Percentiles rank a stretch among this genome's conserved stretches.
Evolutionary conservation across 2,329 filamentous ascomycete genomes (phyloP).

Genomic region (Fusarium domesticum): DNA sequence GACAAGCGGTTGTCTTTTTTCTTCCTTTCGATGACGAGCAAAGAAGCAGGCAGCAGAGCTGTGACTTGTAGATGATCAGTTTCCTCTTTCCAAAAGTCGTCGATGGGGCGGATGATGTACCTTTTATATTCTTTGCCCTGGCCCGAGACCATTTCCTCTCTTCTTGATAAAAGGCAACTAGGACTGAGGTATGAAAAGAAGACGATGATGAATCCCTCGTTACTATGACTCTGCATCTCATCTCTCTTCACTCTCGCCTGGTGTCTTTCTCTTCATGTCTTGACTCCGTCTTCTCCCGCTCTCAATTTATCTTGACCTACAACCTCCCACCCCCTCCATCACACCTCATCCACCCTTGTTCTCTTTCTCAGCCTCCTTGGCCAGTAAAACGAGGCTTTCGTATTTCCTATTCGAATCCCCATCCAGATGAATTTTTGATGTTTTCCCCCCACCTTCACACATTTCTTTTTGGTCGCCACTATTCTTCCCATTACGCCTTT

Average conservation of each 20-base stretch:
- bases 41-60: constrained; percentile 7
- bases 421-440: not conserved
- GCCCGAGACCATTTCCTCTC: constrained; percentile 21
- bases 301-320: not conserved
- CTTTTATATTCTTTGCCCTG: constrained; percentile 26
- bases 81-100: constrained; percentile 9
- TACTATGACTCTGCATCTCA: not conserved
- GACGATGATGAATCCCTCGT: not conserved
- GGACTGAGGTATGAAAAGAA: not conserved
- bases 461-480: constrained; percentile 9
- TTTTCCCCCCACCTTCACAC: constrained; percentile 5
- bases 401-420: not conserved
- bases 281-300: constrained; percentile 5
- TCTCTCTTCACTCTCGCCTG: not conserved
- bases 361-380: constrained; percentile 1
- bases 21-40: constrained; percentile 16
- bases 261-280: not conserved
- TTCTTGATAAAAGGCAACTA: not conserved
- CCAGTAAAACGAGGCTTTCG: not conserved
- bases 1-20: not conserved
- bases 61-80: constrained; percentile 17
- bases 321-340: not conserved
- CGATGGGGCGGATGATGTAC: constrained; percentile 19
- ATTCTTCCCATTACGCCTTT: not conserved
- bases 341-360: constrained; percentile 1